Evolutionary conservation across 352 stramenopile genomes (phyloP).

Genomic region (Pythium phragmitis): DNA sequence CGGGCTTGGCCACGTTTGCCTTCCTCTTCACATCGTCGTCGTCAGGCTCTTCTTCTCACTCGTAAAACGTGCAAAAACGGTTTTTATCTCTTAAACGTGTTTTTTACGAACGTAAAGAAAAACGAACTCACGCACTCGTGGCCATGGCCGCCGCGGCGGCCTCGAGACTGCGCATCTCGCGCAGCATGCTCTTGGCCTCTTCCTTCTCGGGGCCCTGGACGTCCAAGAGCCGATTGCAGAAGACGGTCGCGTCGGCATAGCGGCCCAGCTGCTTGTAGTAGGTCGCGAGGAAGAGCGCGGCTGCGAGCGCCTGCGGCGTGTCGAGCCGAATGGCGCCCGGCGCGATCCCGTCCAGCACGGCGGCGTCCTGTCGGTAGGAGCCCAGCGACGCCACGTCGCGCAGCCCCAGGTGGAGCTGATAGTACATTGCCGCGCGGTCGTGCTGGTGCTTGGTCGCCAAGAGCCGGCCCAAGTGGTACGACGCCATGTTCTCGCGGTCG

Average conservation of each 20-base stretch:
- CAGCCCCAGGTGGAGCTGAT: slow-evolving; percentile 62
- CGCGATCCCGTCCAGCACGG: slow-evolving; percentile 10
- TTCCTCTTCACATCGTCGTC: slow-evolving; percentile 30
- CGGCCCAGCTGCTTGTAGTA: slow-evolving; percentile 77
- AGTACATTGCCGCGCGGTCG: slow-evolving; percentile 73
- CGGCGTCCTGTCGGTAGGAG: neutral
- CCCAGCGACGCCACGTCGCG: slow-evolving; percentile 28
- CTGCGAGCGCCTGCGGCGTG: slow-evolving; percentile 56
- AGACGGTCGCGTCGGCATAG: slow-evolving; percentile 54
- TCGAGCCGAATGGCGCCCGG: slow-evolving; percentile 45
- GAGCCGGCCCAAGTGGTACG: slow-evolving; percentile 65
- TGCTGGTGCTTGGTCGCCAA: slow-evolving; percentile 44
- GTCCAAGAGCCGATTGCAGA: slow-evolving; percentile 78
- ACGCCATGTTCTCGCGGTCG: slow-evolving; percentile 74
- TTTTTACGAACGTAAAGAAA: neutral
- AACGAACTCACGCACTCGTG: neutral
- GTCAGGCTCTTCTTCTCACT: neutral
- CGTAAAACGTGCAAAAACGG: neutral
- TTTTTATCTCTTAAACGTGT: neutral
- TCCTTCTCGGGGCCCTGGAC: slow-evolving; percentile 80
- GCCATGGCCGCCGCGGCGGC: slow-evolving; percentile 23
- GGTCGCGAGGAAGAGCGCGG: slow-evolving; percentile 76
- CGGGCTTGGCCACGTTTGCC: slow-evolving; percentile 29
- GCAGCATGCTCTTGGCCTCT: slow-evolving; percentile 76
- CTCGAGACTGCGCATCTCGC: slow-evolving; percentile 74